phyloP scores from a whole-genome alignment of 805 yeast species.

The Candida verbasci region DNA sequence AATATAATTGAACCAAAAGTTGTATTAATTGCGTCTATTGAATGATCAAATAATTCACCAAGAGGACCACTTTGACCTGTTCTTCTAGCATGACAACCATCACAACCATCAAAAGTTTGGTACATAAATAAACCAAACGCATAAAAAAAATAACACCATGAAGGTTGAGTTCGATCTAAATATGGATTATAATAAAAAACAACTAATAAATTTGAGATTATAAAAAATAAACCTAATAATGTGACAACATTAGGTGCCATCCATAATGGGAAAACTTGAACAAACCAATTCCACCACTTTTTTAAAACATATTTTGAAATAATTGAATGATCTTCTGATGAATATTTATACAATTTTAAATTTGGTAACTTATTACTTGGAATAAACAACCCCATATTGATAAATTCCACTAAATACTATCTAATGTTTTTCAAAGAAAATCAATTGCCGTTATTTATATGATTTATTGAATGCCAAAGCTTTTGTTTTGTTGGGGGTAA shows the following conservation, averaged over 20 bases:
- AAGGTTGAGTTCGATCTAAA: conserved; percentile 56
- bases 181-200: conserved; percentile 73
- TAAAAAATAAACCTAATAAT: conserved; percentile 69
- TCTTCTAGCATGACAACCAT: conserved; percentile 91
- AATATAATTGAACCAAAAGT: conserved; percentile 73
- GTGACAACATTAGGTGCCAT: conserved; percentile 95
- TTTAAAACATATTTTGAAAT: conserved; percentile 71
- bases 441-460: too few species aligned
- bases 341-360: conserved; percentile 58
- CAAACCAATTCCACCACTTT: conserved; percentile 77
- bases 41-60: conserved; percentile 93
- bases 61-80: conserved; percentile 94
- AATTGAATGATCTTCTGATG: conserved; percentile 77
- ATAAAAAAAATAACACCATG: conserved; percentile 72
- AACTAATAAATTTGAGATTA: conserved; percentile 56
- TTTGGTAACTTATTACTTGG: conserved; percentile 49
- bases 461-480: too few species aligned
- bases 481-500: too few species aligned
- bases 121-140: conserved; percentile 84
- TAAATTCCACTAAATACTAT: too few species aligned
- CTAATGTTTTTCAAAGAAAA: too few species aligned
- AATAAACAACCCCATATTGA: conserved; percentile 60
- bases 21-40: conserved; percentile 70
- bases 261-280: conserved; percentile 69
- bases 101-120: conserved; percentile 95